Evolutionary conservation across 73 alveolate genomes (phyloP), one percentile per base, ranked within the genome.

Genomic region (Stentor coeruleus): DNA sequence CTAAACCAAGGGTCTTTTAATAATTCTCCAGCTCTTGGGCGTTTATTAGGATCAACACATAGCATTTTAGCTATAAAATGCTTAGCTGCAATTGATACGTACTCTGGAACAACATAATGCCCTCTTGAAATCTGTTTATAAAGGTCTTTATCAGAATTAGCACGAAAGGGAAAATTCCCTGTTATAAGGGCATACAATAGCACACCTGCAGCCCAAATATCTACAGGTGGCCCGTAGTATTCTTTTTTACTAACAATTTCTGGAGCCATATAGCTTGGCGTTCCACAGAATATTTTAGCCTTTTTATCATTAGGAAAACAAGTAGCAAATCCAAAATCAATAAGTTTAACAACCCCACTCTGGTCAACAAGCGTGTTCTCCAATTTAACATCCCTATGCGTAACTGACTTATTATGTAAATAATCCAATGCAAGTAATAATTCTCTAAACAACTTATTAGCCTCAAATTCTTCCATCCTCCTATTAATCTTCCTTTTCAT

Each of bases 211-310:
- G 97, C 97, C 97, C 97, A 91, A 76, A 87, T 91, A 84, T 92
- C 97, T 3, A 91, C 92, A 38, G 91, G 91, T 59, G 84, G 84
- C 31, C 89, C 76, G 57, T 11, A 49, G 66, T 86, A 86, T 3
- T 83, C 74, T 79, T 92, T 77, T 58, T 89, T 93, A 41, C 79
- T 81, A 28, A 92, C 84, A 79, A 92, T 92, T 84, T 92, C 97
- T 39, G 99, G 99, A 3, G 99, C 93, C 90, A 90, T 91, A 60
- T 91, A 95, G 58, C 93, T 84, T 42, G 98, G 97, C 39, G 99
- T 95, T 3, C 99, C 99, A 59, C 97, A 93, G 82, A 91, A 89
- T 59, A 92, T 92, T 74, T 77, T 91, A 33, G 91, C 75, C 83
- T 91, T 87, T 31, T 89, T 94, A 60, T 81, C 89, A 35, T 66